phyloP scores from a whole-genome alignment of 495 filamentous ascomycete species.

The Penicillium chermesinum region DNA sequence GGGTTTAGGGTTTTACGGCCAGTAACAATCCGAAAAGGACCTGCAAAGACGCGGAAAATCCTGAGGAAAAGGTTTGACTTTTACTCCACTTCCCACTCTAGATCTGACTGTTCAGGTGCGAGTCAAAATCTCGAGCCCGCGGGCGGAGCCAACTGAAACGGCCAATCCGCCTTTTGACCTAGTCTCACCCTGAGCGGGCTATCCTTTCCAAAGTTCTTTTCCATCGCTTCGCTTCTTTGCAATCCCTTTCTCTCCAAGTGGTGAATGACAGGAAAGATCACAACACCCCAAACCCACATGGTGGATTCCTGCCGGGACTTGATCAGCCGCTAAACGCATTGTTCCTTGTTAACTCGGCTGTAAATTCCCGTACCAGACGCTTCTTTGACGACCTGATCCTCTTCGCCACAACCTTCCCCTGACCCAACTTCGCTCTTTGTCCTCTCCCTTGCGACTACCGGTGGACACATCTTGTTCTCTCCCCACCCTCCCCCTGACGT shows the following conservation, averaged over 20 bases:
- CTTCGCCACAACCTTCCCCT: constrained; percentile 11
- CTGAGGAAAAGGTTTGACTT: too few relatives aligned
- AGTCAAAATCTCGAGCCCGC: not conserved
- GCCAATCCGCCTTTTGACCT: not conserved
- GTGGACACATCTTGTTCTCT: not conserved
- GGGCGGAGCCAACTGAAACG: not conserved
- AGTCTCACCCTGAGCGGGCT: not conserved
- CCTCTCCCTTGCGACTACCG: constrained; percentile 15
- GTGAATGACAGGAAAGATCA: constrained; percentile 2
- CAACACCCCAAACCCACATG: constrained; percentile 17
- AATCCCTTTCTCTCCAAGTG: not conserved
- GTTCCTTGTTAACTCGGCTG: constrained; percentile 12
- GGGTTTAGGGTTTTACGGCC: too few relatives aligned
- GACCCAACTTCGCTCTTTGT: constrained; percentile 8
- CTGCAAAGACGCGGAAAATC: too few relatives aligned
- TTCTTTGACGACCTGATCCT: constrained; percentile 13
- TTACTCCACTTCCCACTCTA: constrained; percentile 6
- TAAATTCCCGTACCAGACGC: constrained; percentile 17
- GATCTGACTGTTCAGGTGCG: constrained; percentile 1
- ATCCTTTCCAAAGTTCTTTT: not conserved
- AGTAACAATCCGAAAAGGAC: too few relatives aligned
- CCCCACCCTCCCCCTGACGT: constrained; percentile 4
- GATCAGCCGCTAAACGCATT: constrained; percentile 26
- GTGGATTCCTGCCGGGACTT: constrained; percentile 24
- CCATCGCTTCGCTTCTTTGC: not conserved